Evolutionary conservation across 2,329 filamentous ascomycete genomes (phyloP).

Genomic region (Drechslera avenae): DNA sequence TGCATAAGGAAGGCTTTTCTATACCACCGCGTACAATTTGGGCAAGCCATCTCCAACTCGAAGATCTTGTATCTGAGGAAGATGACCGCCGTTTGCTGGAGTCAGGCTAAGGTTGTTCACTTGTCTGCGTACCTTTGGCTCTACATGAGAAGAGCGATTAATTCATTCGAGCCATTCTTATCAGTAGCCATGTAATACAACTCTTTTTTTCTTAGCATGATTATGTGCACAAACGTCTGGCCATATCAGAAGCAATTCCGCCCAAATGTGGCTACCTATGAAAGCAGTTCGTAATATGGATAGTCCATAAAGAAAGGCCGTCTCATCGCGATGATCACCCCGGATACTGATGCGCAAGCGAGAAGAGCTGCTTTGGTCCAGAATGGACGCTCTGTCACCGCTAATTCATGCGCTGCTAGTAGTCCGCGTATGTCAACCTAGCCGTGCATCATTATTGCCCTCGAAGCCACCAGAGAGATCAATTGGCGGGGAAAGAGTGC

Average conservation of each 20-base stretch:
- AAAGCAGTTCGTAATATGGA: not conserved
- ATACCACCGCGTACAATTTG: not conserved
- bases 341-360: not conserved
- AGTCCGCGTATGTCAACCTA: not conserved
- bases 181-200: not conserved
- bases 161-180: not conserved
- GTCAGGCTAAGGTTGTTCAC: not conserved
- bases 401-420: conserved; percentile 1
- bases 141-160: not conserved
- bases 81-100: not conserved
- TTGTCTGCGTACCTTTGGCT: not conserved
- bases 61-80: not conserved
- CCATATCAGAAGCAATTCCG: not conserved
- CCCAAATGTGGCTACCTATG: not conserved
- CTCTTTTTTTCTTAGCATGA: not conserved
- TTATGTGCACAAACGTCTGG: not conserved
- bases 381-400: not conserved
- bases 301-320: conserved; percentile 1
- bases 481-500: not conserved
- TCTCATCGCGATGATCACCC: not conserved
- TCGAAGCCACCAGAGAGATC: not conserved
- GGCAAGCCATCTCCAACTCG: not conserved
- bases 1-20: not conserved
- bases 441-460: not conserved
- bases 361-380: not conserved